Evolutionary conservation across 352 stramenopile species (phyloP).

Genomic region (Halophytophthora batemanensis): DNA sequence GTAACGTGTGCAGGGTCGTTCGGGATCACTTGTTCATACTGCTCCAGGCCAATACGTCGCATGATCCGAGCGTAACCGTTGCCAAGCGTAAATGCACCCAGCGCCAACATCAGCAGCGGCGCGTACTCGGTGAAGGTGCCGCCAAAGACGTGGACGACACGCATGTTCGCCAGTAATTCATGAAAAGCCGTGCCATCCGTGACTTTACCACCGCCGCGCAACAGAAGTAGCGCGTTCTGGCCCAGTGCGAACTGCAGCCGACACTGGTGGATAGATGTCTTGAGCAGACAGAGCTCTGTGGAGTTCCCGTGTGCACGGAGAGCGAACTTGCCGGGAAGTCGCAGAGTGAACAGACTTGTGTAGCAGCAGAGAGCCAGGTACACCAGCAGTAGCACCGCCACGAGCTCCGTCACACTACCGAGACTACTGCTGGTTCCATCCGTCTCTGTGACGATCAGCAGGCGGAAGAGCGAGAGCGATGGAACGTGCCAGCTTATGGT

Average conservation of each 20-base stretch:
- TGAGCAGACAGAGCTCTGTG: constrained; percentile 56
- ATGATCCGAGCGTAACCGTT: constrained; percentile 59
- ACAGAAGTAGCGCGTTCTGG: constrained; percentile 64
- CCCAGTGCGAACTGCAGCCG: constrained; percentile 67
- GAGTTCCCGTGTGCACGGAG: constrained; percentile 53
- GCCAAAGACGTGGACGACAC: constrained; percentile 54
- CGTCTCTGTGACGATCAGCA: constrained; percentile 16
- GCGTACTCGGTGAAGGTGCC: constrained; percentile 54
- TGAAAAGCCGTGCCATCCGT: constrained; percentile 54
- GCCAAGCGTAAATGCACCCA: constrained; percentile 41
- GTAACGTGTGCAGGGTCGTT: constrained; percentile 30
- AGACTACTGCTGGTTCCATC: constrained; percentile 18
- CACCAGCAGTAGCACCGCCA: constrained; percentile 40
- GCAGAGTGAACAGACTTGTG: constrained; percentile 56
- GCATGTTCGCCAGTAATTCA: constrained; percentile 48
- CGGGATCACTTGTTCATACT: constrained; percentile 60
- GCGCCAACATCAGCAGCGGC: constrained; percentile 48
- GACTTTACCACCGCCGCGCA: constrained; percentile 32
- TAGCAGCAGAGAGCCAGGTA: constrained; percentile 67
- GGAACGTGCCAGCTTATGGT: constrained; percentile 50
- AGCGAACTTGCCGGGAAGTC: constrained; percentile 44
- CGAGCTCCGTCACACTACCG: constrained; percentile 31
- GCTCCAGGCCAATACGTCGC: constrained; percentile 51
- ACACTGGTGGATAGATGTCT: constrained; percentile 58
- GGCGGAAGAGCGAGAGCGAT: constrained; percentile 28